Conservation (phyloP, 2,329 filamentous ascomycete genomes). For the Cordyceps pruinosa region DNA sequence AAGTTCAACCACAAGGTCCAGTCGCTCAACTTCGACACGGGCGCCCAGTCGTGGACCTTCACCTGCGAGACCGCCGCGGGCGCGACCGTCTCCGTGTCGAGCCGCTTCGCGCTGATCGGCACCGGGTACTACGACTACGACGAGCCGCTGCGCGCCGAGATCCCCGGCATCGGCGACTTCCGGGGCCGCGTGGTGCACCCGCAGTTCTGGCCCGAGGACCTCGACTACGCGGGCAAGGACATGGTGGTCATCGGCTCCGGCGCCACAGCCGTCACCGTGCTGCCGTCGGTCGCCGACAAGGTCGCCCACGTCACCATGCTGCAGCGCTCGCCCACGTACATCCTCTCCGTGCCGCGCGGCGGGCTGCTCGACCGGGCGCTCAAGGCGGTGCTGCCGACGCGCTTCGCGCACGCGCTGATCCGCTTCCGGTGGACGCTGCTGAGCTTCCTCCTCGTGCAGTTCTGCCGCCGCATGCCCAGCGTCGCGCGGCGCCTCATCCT, state of each 20-base stretch:
- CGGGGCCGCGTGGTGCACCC: constrained; percentile 59
- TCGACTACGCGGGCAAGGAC: constrained; percentile 60
- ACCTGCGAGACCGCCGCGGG: constrained; percentile 13
- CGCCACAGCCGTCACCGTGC: constrained; percentile 70
- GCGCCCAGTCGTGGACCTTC: constrained; percentile 50
- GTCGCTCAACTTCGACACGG: constrained; percentile 46
- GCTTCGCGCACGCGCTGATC: constrained; percentile 39
- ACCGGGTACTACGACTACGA: constrained; percentile 68
- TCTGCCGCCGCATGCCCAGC: constrained; percentile 38
- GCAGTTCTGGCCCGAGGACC: constrained; percentile 67
- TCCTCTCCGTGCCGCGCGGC: constrained; percentile 43
- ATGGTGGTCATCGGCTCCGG: constrained; percentile 70
- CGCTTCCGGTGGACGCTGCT: constrained; percentile 25
- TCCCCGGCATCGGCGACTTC: constrained; percentile 63
- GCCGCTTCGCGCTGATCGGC: constrained; percentile 53
- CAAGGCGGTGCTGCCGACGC: constrained; percentile 38
- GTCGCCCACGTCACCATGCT: constrained; percentile 69
- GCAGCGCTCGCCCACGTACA: constrained; percentile 69
- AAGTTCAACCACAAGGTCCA: constrained; percentile 42
- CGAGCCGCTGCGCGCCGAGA: constrained; percentile 49
- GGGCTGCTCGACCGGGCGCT: constrained; percentile 29
- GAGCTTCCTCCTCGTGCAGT: background rate
- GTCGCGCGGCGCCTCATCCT: constrained; percentile 27
- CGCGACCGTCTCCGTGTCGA: constrained; percentile 28
- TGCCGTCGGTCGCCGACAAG: constrained; percentile 61